Conservation (phyloP, 2,329 filamentous ascomycete species). For the Cladobotryum protrusum region DNA sequence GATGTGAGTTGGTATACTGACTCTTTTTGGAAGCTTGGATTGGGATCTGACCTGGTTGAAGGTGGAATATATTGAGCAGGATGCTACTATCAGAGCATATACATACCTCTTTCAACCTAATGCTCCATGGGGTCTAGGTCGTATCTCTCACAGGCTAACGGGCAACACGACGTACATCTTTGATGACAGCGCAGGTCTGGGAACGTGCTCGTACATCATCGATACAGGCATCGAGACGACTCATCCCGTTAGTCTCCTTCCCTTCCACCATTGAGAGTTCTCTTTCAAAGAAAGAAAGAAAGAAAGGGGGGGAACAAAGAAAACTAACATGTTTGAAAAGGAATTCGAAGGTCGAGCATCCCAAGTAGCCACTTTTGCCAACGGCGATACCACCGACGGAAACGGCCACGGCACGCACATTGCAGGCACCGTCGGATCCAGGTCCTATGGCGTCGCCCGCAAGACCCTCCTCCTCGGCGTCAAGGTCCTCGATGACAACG, state of each 20-base stretch:
- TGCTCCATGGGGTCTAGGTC: conserved; percentile 29
- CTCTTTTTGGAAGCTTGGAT: background rate
- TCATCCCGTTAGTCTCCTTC: conserved; percentile 18
- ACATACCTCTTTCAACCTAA: conserved; percentile 27
- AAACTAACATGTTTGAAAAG: conserved; percentile 4
- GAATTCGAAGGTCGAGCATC: conserved; percentile 31
- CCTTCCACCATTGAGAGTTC: no score
- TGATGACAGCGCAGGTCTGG: conserved; percentile 28
- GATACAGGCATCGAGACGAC: conserved; percentile 34
- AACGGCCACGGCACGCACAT: conserved; percentile 40
- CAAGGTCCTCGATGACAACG: conserved; percentile 37
- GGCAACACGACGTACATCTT: conserved; percentile 21
- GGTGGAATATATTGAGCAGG: background rate
- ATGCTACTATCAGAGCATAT: background rate
- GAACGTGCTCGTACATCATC: conserved; percentile 36
- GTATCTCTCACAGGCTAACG: conserved; percentile 23
- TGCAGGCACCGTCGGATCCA: conserved; percentile 27
- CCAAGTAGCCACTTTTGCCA: conserved; percentile 23
- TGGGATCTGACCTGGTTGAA: background rate
- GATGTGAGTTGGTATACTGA: background rate
- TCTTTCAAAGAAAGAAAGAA: no score
- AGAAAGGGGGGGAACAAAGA: no score
- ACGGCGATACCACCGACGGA: conserved; percentile 20
- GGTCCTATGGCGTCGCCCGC: conserved; percentile 36
- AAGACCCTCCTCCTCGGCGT: conserved; percentile 36